Conservation (phyloP, 805 yeast species). For the Isabelozyma gotoi region DNA sequence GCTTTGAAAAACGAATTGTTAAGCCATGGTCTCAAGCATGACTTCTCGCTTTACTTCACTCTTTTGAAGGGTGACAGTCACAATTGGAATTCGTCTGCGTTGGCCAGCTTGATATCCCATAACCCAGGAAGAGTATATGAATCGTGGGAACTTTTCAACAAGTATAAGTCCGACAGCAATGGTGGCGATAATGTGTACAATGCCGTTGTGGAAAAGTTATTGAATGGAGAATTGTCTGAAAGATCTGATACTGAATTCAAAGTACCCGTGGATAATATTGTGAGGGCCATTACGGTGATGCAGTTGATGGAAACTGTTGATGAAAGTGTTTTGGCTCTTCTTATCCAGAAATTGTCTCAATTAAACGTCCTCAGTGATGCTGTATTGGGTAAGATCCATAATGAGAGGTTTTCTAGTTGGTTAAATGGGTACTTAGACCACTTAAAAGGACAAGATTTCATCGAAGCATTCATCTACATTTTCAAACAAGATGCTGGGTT, state of each 20-base stretch:
- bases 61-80: constrained; percentile 9
- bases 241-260: constrained; percentile 25
- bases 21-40: constrained; percentile 13
- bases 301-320: constrained; percentile 3
- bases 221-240: constrained; percentile 38
- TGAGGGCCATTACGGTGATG: constrained; percentile 11
- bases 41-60: constrained; percentile 20
- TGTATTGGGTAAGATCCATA: neutral
- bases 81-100: constrained; percentile 14
- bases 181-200: constrained; percentile 20
- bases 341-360: constrained; percentile 7
- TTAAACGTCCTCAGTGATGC: constrained; percentile 3
- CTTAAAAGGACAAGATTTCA: constrained; percentile 14
- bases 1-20: constrained; percentile 11
- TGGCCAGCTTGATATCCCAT: constrained; percentile 26
- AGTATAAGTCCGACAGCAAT: constrained; percentile 15
- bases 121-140: constrained; percentile 56
- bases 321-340: neutral
- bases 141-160: constrained; percentile 48
- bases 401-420: neutral
- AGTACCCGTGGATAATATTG: constrained; percentile 9
- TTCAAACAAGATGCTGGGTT: constrained; percentile 1
- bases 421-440: constrained; percentile 8
- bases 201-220: constrained; percentile 32
- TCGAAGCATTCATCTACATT: constrained; percentile 11